A percentile compares a stretch with the other conserved stretches of the same genome.
Conservation (phyloP, 2,329 filamentous ascomycete genomes). For the Epichloe scottii region DNA sequence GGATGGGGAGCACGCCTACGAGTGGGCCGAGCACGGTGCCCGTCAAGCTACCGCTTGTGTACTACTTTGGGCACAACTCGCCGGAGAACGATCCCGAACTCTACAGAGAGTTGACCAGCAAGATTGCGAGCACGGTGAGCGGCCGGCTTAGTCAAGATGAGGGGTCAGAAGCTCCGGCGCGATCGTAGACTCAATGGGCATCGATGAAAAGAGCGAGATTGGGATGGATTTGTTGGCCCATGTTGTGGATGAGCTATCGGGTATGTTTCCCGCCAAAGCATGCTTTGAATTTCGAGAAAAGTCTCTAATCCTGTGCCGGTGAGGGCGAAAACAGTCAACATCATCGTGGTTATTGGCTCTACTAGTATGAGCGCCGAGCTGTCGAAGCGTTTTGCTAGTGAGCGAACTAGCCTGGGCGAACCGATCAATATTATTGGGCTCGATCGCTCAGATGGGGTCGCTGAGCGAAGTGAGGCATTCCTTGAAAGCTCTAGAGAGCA, state of each 20-base stretch:
- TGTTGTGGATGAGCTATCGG: slow-evolving; percentile 47
- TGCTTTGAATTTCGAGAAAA: background rate
- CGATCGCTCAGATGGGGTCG: slow-evolving; percentile 75
- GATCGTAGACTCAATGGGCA: slow-evolving; percentile 72
- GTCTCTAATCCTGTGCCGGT: background rate
- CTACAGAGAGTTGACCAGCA: slow-evolving; percentile 62
- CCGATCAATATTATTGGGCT: slow-evolving; percentile 63
- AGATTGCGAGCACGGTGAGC: slow-evolving; percentile 66
- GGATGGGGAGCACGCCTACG: slow-evolving; percentile 81
- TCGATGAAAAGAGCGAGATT: slow-evolving; percentile 51
- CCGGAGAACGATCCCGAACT: slow-evolving; percentile 60
- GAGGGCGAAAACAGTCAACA: slow-evolving; percentile 45
- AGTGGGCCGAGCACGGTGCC: slow-evolving; percentile 80
- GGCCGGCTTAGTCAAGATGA: slow-evolving; percentile 66
- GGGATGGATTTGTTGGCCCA: slow-evolving; percentile 71
- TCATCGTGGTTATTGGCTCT: slow-evolving; percentile 72
- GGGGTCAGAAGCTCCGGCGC: slow-evolving; percentile 60
- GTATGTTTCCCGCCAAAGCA: slow-evolving; percentile 15
- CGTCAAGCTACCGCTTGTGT: slow-evolving; percentile 83
- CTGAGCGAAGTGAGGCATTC: slow-evolving; percentile 60
- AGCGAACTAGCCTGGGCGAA: slow-evolving; percentile 48
- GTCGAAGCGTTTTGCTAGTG: slow-evolving; percentile 49
- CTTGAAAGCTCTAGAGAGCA: slow-evolving; percentile 63
- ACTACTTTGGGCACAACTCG: slow-evolving; percentile 67
- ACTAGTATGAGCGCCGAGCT: slow-evolving; percentile 66